Conservation (phyloP, 306 rosid genomes). For the Inga laurina region DNA sequence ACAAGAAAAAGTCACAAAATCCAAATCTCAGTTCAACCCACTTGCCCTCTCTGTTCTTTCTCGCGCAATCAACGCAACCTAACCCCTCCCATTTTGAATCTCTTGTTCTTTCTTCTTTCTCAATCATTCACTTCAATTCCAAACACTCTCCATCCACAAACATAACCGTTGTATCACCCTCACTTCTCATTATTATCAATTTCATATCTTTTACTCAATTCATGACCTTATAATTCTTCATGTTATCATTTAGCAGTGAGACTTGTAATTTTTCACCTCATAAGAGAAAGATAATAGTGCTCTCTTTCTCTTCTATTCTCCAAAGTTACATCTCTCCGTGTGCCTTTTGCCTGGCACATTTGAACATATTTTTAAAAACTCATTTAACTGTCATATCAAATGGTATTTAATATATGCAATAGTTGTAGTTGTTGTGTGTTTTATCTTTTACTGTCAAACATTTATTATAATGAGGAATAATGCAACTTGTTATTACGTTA, state of each 20-base stretch:
- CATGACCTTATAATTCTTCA: background rate
- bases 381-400: background rate
- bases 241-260: background rate
- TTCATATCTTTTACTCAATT: background rate
- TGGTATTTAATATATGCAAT: background rate
- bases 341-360: background rate
- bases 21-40: slow-evolving; percentile 39
- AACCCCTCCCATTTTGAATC: slow-evolving; percentile 38
- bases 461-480: background rate
- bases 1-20: slow-evolving; percentile 33
- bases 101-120: background rate
- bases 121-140: background rate
- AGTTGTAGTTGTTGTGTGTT: background rate
- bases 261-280: background rate
- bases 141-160: background rate
- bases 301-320: background rate
- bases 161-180: background rate
- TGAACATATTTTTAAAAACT: background rate
- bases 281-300: background rate
- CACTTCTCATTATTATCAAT: background rate
- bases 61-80: slow-evolving; percentile 63
- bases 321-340: background rate
- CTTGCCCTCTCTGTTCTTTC: slow-evolving; percentile 36
- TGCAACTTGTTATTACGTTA: background rate
- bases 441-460: background rate